Conservation (phyloP, 208 protist genomes). For the Naegleria fowleri region DNA sequence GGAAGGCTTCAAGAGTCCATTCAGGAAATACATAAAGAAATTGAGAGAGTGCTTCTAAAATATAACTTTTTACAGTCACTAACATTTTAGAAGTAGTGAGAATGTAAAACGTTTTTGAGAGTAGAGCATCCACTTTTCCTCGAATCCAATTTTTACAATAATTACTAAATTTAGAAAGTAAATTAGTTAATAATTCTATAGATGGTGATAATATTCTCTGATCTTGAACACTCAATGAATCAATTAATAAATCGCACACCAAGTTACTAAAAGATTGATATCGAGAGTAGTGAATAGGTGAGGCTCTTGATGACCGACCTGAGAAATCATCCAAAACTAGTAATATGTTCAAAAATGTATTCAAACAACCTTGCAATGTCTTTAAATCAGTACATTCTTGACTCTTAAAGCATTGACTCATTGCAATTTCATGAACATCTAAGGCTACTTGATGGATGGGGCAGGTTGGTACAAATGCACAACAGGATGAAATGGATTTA, state of each 20-base stretch:
- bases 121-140: neutral
- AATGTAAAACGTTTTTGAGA: neutral
- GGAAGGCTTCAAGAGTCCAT: neutral
- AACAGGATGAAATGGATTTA: neutral
- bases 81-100: neutral
- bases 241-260: neutral
- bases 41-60: neutral
- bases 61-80: neutral
- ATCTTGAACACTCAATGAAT: neutral
- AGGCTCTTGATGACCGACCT: neutral
- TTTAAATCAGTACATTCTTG: neutral
- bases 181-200: neutral
- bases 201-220: conserved; percentile 20
- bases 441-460: neutral
- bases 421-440: neutral
- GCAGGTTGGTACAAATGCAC: neutral
- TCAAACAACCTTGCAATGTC: neutral
- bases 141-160: conserved; percentile 23
- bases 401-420: neutral
- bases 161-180: neutral
- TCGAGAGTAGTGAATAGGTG: no score
- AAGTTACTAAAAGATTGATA: neutral
- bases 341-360: neutral
- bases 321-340: neutral
- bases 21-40: neutral